A percentile compares a stretch with the other conserved stretches of the same genome.
Conservation (phyloP, 2,329 filamentous ascomycete genomes). For the Phyllosticta citribraziliensis region DNA sequence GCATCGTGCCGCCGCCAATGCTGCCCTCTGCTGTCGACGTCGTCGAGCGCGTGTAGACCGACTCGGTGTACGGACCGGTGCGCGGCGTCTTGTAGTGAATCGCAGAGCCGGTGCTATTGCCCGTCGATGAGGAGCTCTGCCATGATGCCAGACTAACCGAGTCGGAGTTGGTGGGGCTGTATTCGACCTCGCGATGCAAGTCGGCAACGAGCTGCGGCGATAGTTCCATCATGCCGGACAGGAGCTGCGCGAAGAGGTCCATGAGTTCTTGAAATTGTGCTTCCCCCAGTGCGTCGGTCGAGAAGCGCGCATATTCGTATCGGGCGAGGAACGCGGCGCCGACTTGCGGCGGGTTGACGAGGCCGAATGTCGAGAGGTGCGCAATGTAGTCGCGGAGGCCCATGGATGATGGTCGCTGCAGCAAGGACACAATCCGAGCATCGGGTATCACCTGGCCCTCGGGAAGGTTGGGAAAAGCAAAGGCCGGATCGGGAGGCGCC, state of each 20-base stretch:
- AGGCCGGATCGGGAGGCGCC: conserved; percentile 50
- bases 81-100: conserved; percentile 22
- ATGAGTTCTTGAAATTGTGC: conserved; percentile 67
- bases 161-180: conserved; percentile 18
- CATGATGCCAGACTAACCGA: conserved; percentile 25
- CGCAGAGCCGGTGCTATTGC: conserved; percentile 17
- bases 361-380: conserved; percentile 57
- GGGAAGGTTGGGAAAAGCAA: conserved; percentile 15
- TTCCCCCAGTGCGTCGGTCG: conserved; percentile 57
- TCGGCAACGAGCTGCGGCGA: conserved; percentile 44
- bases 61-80: conserved; percentile 10
- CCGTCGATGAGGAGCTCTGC: conserved; percentile 14
- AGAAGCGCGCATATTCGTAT: conserved; percentile 84
- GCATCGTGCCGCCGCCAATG: conserved; percentile 2
- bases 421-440: conserved; percentile 55
- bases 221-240: conserved; percentile 63
- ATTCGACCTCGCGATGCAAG: conserved; percentile 17
- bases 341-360: conserved; percentile 46
- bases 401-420: conserved; percentile 63
- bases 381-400: conserved; percentile 69
- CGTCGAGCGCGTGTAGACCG: conserved; percentile 10
- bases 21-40: conserved; percentile 6
- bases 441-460: conserved; percentile 43
- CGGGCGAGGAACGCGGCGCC: conserved; percentile 54
- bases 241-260: conserved; percentile 70